These are phyloP conservation scores for Ramichloridium luteum DNA, from an alignment of 2,329 filamentous ascomycete species.

Conservation along the genomic window DNA sequence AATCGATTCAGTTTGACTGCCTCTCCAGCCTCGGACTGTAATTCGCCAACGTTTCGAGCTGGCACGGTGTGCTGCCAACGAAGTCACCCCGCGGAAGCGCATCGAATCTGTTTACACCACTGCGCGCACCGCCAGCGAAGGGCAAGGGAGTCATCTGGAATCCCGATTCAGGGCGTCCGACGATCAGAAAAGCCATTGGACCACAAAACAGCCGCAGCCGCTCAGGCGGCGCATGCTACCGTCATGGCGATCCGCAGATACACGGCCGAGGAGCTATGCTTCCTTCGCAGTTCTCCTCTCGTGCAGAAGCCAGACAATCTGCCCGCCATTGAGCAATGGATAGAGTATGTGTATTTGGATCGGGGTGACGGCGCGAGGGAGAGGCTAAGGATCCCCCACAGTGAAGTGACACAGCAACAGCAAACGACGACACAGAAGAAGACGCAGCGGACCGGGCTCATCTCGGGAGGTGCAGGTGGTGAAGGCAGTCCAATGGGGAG, in stretches of 20 bases:
- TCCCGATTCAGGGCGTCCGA: too few relatives aligned
- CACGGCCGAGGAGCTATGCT: conserved; percentile 60
- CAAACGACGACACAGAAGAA: conserved; percentile 9
- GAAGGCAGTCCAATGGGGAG: conserved; percentile 24
- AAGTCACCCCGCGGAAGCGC: too few relatives aligned
- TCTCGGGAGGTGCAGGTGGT: conserved; percentile 3
- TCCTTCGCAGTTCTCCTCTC: conserved; percentile 68
- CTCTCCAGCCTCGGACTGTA: too few relatives aligned
- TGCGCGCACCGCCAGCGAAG: too few relatives aligned
- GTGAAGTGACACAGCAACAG: conserved; percentile 17
- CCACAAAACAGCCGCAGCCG: too few relatives aligned
- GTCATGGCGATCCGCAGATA: conserved; percentile 45
- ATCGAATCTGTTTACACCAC: too few relatives aligned
- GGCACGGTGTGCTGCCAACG: too few relatives aligned
- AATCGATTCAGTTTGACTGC: too few relatives aligned
- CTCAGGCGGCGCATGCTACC: conserved; percentile 4
- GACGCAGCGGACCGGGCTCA: conserved; percentile 9
- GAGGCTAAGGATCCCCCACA: conserved; percentile 28
- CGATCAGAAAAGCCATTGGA: too few relatives aligned
- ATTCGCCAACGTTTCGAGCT: too few relatives aligned
- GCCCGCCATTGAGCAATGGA: conserved; percentile 85
- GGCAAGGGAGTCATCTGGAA: too few relatives aligned
- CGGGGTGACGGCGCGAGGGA: conserved; percentile 22
- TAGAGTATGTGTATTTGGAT: conserved; percentile 54
- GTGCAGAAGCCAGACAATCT: conserved; percentile 67